phyloP scores from a whole-genome alignment of 176 grass and related monocot genomes.

The Tillandsia leiboldiana region DNA sequence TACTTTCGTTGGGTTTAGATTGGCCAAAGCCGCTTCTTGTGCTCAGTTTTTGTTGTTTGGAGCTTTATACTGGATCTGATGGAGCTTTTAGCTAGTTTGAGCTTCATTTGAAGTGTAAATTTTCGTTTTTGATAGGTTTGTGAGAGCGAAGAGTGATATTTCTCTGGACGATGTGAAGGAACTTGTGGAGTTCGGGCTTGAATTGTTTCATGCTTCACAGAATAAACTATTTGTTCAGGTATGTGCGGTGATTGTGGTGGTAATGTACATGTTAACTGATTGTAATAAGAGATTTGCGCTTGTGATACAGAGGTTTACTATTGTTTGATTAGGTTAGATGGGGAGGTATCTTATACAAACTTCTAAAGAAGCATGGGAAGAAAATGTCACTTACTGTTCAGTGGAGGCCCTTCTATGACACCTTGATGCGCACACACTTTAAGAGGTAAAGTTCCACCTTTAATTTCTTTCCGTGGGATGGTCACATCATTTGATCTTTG shows the following conservation, averaged over 20 bases:
- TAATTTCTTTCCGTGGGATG: neutral
- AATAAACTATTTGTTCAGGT: slow-evolving; percentile 94
- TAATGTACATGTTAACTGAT: neutral
- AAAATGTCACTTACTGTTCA: slow-evolving; percentile 56
- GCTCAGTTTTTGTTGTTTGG: too few relatives aligned
- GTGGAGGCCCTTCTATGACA: slow-evolving; percentile 89
- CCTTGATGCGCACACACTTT: slow-evolving; percentile 85
- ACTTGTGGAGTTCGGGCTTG: slow-evolving; percentile 68
- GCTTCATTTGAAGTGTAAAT: too few relatives aligned
- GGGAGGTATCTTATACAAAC: slow-evolving; percentile 57
- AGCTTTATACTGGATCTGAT: too few relatives aligned
- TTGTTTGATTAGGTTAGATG: slow-evolving; percentile 67
- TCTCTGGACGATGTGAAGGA: slow-evolving; percentile 51
- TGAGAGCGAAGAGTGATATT: slow-evolving; percentile 93
- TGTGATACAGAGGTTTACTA: neutral
- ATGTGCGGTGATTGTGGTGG: slow-evolving; percentile 3
- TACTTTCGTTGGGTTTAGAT: too few relatives aligned
- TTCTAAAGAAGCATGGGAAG: slow-evolving; percentile 78
- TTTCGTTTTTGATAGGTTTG: slow-evolving; percentile 34
- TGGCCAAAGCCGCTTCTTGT: too few relatives aligned
- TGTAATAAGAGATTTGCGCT: neutral
- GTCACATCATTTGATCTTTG: neutral
- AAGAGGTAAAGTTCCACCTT: slow-evolving; percentile 46
- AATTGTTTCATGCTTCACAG: slow-evolving; percentile 73
- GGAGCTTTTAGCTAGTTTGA: too few relatives aligned